Percentiles rank a stretch among this genome's conserved stretches.
These are phyloP conservation scores for Thalassiosira sp. DNA, from an alignment of 352 stramenopile species.

Conservation along the genomic window DNA sequence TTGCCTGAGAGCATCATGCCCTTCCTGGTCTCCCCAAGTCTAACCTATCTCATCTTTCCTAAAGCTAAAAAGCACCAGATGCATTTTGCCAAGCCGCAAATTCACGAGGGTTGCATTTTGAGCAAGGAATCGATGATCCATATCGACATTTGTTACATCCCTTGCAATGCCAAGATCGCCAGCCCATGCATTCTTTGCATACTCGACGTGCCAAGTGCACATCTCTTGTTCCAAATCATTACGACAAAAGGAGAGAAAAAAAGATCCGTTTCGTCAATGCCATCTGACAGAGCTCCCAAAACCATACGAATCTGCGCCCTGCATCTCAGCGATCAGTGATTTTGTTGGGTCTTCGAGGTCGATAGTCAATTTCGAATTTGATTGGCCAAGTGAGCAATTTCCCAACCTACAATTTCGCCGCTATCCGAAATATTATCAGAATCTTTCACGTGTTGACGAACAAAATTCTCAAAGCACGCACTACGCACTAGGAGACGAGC, in stretches of 20 bases:
- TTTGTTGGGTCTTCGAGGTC: neutral
- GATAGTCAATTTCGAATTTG: neutral
- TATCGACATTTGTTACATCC: constrained; percentile 39
- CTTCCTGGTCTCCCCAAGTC: no score
- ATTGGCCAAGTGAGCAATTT: neutral
- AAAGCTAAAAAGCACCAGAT: no score
- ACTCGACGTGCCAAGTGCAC: constrained; percentile 57
- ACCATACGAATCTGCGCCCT: neutral
- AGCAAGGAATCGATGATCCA: constrained; percentile 22
- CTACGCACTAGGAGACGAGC: neutral
- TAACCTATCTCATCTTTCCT: no score
- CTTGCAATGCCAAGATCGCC: constrained; percentile 28
- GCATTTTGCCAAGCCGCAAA: neutral
- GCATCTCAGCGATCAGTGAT: neutral
- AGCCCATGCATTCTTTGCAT: constrained; percentile 20
- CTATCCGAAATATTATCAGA: neutral
- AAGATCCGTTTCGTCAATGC: neutral
- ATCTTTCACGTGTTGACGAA: neutral
- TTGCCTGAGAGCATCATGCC: no score
- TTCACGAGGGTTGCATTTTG: constrained; percentile 14
- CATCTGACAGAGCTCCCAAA: neutral
- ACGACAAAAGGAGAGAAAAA: constrained; percentile 4
- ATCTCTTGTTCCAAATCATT: neutral
- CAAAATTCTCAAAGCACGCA: constrained; percentile 9
- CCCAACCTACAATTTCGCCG: neutral